Conservation (phyloP, 495 filamentous ascomycete species). For the Hypoxylon trugodes region DNA sequence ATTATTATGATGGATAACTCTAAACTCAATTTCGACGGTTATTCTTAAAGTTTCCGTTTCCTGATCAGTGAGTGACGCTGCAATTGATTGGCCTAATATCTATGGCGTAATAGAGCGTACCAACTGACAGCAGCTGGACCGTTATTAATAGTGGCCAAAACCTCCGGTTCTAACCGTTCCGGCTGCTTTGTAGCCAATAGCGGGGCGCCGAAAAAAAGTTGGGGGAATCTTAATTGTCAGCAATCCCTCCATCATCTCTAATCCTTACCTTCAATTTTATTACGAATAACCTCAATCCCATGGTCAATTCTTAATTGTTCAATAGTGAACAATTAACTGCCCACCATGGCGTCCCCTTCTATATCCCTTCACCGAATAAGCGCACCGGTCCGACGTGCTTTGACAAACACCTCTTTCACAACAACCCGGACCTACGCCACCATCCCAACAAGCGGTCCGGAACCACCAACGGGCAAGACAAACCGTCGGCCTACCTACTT, state of each 20-base stretch:
- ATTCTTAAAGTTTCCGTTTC: not conserved
- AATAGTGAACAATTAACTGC: not conserved
- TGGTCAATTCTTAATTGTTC: not conserved
- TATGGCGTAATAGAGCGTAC: not conserved
- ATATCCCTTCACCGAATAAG: constrained; percentile 31
- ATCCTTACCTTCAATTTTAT: constrained; percentile 13
- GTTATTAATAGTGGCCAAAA: not conserved
- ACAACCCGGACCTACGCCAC: constrained; percentile 42
- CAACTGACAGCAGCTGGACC: not conserved
- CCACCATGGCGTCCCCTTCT: constrained; percentile 36
- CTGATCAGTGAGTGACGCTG: constrained; percentile 12
- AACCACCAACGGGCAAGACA: constrained; percentile 22
- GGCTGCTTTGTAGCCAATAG: constrained; percentile 18
- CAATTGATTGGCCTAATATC: constrained; percentile 17
- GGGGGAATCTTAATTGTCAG: constrained; percentile 31
- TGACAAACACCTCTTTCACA: constrained; percentile 25
- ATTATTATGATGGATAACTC: no score
- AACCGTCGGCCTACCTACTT: constrained; percentile 72
- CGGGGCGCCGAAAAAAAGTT: constrained; percentile 23
- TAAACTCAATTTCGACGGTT: not conserved
- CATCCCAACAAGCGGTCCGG: constrained; percentile 34
- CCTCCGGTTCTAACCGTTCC: constrained; percentile 27
- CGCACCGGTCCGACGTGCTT: constrained; percentile 37
- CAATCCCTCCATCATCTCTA: constrained; percentile 18
- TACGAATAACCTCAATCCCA: constrained; percentile 2